Conservation (phyloP, 2,329 filamentous ascomycete genomes). For the Dactylella cylindrospora region DNA sequence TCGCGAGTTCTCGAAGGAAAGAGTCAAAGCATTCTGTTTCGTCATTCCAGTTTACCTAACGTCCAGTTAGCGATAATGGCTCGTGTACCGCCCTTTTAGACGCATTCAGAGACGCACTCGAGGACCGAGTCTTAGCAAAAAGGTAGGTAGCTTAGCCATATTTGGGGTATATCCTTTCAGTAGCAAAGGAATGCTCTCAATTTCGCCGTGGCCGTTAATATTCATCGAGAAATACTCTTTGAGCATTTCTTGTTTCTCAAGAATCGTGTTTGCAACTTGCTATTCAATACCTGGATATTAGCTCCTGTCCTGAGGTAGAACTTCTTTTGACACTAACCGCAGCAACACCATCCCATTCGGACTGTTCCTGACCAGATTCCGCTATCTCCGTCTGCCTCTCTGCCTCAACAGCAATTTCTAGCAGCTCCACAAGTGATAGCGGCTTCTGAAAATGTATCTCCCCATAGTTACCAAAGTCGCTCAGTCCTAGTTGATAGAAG, state of each 20-base stretch:
- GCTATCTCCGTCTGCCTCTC: conserved; percentile 60
- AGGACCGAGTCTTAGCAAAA: conserved; percentile 83
- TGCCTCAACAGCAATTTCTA: conserved; percentile 70
- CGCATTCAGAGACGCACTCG: conserved; percentile 43
- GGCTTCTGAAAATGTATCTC: conserved; percentile 76
- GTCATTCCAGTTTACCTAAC: conserved; percentile 74
- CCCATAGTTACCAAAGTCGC: conserved; percentile 95
- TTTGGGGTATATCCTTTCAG: conserved; percentile 85
- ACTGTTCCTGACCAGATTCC: conserved; percentile 51
- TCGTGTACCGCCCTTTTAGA: not conserved
- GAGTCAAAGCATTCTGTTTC: conserved; percentile 84
- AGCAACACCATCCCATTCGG: conserved; percentile 66
- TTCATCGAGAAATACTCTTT: conserved; percentile 88
- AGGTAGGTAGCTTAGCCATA: conserved; percentile 81
- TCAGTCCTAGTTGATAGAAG: conserved; percentile 92
- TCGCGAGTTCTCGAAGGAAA: conserved; percentile 81
- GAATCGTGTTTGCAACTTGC: conserved; percentile 32
- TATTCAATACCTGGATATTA: not conserved
- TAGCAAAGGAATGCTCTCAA: conserved; percentile 78
- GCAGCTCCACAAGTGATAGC: conserved; percentile 68
- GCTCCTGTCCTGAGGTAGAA: not conserved
- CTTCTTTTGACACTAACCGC: conserved; percentile 48
- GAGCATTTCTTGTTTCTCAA: conserved; percentile 63
- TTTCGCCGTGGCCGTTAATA: conserved; percentile 73
- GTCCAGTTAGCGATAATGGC: conserved; percentile 6